phyloP scores from a whole-genome alignment of 768 basidiomycete species.

The Hypholoma sublateritium region DNA sequence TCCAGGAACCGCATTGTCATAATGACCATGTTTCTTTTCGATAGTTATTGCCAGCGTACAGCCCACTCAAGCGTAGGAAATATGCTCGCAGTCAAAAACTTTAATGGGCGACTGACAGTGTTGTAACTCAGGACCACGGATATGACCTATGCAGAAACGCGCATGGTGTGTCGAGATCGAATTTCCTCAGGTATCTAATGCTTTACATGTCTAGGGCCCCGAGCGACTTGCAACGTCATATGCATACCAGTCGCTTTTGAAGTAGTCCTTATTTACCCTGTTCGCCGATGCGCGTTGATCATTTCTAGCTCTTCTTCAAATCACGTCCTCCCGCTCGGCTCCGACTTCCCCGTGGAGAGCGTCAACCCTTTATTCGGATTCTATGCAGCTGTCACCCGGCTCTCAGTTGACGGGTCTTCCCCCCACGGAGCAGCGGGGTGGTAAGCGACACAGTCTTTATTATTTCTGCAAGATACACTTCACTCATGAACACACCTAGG shows the following conservation, averaged over 20 bases:
- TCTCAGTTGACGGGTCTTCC: conserved; percentile 66
- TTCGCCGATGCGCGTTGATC: neutral
- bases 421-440: conserved; percentile 86
- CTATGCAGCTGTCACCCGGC: conserved; percentile 82
- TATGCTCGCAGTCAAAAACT: too few species aligned
- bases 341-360: conserved; percentile 92
- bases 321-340: conserved; percentile 76
- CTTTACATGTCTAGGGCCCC: conserved; percentile 52
- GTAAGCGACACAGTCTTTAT: conserved; percentile 38
- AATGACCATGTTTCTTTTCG: neutral
- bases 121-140: conserved; percentile 63
- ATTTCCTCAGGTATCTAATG: neutral
- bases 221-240: conserved; percentile 86
- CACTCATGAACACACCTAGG: conserved; percentile 40
- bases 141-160: conserved; percentile 88
- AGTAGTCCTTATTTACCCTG: neutral
- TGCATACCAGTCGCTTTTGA: conserved; percentile 80
- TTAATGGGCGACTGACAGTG: too few species aligned
- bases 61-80: conserved; percentile 81
- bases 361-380: conserved; percentile 89
- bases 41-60: conserved; percentile 90
- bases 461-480: neutral
- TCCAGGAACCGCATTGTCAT: neutral
- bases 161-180: conserved; percentile 51
- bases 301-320: conserved; percentile 34